These are phyloP conservation scores for Bipolaris bicolor DNA, from an alignment of 2,329 filamentous ascomycete genomes.

Conservation along the genomic window DNA sequence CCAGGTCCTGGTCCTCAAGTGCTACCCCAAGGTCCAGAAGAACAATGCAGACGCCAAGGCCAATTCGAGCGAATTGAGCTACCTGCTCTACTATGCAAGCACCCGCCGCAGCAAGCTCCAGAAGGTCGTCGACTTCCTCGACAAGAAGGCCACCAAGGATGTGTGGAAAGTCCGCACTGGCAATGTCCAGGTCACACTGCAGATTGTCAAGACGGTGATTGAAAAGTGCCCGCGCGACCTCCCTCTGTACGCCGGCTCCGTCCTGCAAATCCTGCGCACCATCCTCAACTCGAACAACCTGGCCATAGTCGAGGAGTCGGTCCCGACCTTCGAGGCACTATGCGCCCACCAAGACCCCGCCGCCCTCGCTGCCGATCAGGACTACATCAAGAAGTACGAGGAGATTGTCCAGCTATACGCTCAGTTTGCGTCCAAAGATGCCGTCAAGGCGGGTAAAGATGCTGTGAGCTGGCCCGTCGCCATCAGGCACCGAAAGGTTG, in stretches of 20 bases:
- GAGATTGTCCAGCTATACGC: conserved; percentile 82
- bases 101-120: conserved; percentile 93
- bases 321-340: conserved; percentile 85
- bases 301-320: conserved; percentile 88
- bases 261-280: conserved; percentile 82
- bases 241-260: conserved; percentile 82
- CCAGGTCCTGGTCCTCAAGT: conserved; percentile 93
- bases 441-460: conserved; percentile 47
- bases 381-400: conserved; percentile 82
- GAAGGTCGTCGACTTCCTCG: conserved; percentile 92
- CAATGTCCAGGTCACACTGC: conserved; percentile 92
- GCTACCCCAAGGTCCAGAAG: conserved; percentile 92
- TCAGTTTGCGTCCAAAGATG: conserved; percentile 72
- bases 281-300: conserved; percentile 87
- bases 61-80: conserved; percentile 95
- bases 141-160: conserved; percentile 91
- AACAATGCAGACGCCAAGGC: conserved; percentile 87
- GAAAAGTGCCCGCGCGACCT: conserved; percentile 92
- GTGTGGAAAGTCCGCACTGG: conserved; percentile 88
- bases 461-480: conserved; percentile 72
- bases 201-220: conserved; percentile 88
- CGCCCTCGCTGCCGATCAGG: conserved; percentile 82
- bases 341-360: conserved; percentile 88
- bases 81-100: conserved; percentile 94
- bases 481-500: conserved; percentile 65